Evolutionary conservation across 805 yeast genomes (phyloP), one percentile per base, ranked within the genome.

Genomic region (Sugiyamaella marilandica): DNA sequence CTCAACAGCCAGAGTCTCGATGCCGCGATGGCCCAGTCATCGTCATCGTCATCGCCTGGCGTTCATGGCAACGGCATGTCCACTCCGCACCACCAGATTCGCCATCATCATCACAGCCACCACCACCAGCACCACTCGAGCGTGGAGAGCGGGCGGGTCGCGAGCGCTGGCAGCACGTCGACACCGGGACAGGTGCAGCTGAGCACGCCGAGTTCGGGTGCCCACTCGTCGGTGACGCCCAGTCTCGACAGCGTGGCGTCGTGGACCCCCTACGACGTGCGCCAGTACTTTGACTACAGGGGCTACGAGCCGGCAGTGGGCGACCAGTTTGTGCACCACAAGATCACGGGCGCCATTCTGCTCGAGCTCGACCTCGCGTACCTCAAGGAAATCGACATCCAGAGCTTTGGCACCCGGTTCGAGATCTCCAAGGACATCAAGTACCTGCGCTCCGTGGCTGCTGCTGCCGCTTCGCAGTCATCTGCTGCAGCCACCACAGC

Each of bases 381-480:
- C 62, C 76, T 94, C 62, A 94, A 92, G 66, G 99, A 94, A 68
- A 74, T 94, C 53, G 99, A 91, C 52, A 92, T 94, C 49, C 77
- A 81, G 47, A 87, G 96, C 2, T 94, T 94, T 72, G 99, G 99
- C 26, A 91, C 97, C 0, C 78, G 99, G 58, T 94, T 90, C 69
- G 97, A 91, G 67, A 81, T 94, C 45, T 84, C 82, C 69, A 90
- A 89, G 65, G 96, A 88, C 65, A 92, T 94, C 61, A 95, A 88
- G 66, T 79, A 82, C 35, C 62, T 65, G 11, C 75, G 75, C 35
- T 53, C 59, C 19, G 39, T 58, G 10, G 61, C 49, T 5, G 11
- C 50, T 1, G 41, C n/a, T 19, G 10, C 18, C 18, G 14, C 43
- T 7, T 24, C 47, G 24, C 39, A 47, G 9, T 14, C 24, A 29